Evolutionary conservation across 164 flowering plant species (phyloP).

Genomic region (Nelumbo lutea): DNA sequence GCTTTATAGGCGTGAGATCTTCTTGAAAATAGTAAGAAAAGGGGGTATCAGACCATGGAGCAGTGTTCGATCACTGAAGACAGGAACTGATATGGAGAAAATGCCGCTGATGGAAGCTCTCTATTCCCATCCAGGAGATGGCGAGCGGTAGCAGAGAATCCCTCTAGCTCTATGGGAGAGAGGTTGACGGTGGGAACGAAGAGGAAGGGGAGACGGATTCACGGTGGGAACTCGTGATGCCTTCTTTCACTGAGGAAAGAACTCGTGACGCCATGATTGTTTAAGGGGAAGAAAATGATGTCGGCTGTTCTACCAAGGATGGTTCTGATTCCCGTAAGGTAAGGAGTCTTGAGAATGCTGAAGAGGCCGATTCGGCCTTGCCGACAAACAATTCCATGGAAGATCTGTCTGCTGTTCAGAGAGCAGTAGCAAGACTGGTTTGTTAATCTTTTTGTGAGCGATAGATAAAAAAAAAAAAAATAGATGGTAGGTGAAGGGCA

Average conservation of each 20-base stretch:
- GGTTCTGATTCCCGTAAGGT: constrained; percentile 35
- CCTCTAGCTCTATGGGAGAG: no score
- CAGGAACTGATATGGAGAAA: no score
- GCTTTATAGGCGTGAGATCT: no score
- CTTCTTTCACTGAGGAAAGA: constrained; percentile 21
- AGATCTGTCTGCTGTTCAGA: constrained; percentile 32
- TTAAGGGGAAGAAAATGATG: constrained; percentile 26
- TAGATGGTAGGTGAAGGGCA: no score
- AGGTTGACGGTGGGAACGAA: constrained; percentile 28
- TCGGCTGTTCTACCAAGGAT: constrained; percentile 14
- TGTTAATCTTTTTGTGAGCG: background rate
- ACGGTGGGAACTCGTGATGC: constrained; percentile 28
- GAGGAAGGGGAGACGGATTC: constrained; percentile 79
- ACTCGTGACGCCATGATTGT: constrained; percentile 10
- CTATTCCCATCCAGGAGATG: no score
- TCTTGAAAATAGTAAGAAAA: no score
- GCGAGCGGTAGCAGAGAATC: no score
- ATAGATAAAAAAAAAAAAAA: no score
- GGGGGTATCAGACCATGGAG: no score
- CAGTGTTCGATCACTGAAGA: no score
- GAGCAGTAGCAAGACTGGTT: constrained; percentile 44
- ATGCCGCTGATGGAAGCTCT: no score
- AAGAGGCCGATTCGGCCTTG: constrained; percentile 48
- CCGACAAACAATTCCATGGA: constrained; percentile 29
- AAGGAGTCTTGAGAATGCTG: constrained; percentile 32